Evolutionary conservation across 2,329 filamentous ascomycete species (phyloP), one percentile per base, ranked within the genome.

Genomic region (Pochonia chlamydosporia): DNA sequence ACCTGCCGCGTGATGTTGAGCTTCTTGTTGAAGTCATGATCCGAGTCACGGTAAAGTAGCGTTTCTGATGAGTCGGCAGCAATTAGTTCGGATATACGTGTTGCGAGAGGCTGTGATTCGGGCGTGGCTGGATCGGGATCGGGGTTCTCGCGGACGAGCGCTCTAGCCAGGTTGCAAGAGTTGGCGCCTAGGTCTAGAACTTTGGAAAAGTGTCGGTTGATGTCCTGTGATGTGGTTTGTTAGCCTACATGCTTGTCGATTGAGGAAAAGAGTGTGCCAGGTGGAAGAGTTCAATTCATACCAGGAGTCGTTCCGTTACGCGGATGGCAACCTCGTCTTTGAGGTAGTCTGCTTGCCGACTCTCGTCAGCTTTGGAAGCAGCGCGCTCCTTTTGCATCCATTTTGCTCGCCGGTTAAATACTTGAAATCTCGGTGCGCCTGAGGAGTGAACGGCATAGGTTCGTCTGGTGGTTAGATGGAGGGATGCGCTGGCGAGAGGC

Each of bases 141-240:
- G 1, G 82, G 81, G 61, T 89, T 82, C 48, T 82, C 75, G 53
- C 82, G 73, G 56, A 85, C 85, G 40, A 97, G 78, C 48, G 88
- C 87, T 52, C 85, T 83, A 18, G 91, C 91, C 51, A 99, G 83
- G 67, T 96, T 95, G 76, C 92, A 96, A 52, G 92, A 89, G 65
- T 97, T 96, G 52, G 93, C 92, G 52, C 93, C 93, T 26, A 96
- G 82, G 66, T 99, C 93, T 51, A 99, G 85, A 21, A 90, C 89
- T 54, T 81, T 78, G 39, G 86, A 81, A 59, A 95, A 96, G 48
- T 82, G 76, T 26, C 93, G 87, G 59, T 95, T 96, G 72, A 99
- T 95, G 63, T 97, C 91, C 87, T 91, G 53, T 5, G 33, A 11
- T 9, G 20, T 40, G 10, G 20, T 13, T 11, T 36, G 35, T 39